Evolutionary conservation across 495 filamentous ascomycete species (phyloP), one percentile per base, ranked within the genome.

Genomic region (Penicillium paradoxum): DNA sequence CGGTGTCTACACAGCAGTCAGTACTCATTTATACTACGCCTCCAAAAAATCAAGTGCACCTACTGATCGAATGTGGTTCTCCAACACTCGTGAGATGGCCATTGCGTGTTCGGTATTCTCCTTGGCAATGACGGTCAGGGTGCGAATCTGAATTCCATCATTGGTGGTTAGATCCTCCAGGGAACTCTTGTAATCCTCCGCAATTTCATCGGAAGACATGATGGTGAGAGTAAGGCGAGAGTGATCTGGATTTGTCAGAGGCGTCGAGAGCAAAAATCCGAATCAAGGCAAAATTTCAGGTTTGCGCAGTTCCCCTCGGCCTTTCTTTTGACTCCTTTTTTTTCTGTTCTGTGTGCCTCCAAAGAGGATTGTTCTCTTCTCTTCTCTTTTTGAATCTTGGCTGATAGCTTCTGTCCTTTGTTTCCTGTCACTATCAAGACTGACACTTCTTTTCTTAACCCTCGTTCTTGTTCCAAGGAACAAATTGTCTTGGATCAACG

Each of bases 41-140:
- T 17, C 34, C 34, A 37, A 33, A 44, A 55, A 51, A 1, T 19
- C 17, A 46, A 56, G 47, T 41, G 49, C 49, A 77, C 91, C 80
- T 89, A 97, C 93, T 76, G 83, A 83, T 71, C 84, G 84, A 71
- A 98, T 97, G 64, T 98, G 93, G 51, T 91, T 86, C 70, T 93
- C 86, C 68, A 98, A 68, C 6, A 86, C 88, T 54, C 88, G 84
- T 6, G 92, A 89, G 59, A 98, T 97, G 45, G 87, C 90, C 68
- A 87, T 81, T 27, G 91, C 93, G 74, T 96, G 88, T 67, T 92
- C 87, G 53, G 90, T 96, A 59, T 95, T 96, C 67, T 98, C 93
- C 64, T 90, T 89, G 50, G 93, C 93, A 60, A 98, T 97, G 63
- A 93, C 82, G 30, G 93, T 97, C 67, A 98, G 73, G 70, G 91